Conservation (phyloP, 148 eudicot species). For the Rhododendron vialii region DNA sequence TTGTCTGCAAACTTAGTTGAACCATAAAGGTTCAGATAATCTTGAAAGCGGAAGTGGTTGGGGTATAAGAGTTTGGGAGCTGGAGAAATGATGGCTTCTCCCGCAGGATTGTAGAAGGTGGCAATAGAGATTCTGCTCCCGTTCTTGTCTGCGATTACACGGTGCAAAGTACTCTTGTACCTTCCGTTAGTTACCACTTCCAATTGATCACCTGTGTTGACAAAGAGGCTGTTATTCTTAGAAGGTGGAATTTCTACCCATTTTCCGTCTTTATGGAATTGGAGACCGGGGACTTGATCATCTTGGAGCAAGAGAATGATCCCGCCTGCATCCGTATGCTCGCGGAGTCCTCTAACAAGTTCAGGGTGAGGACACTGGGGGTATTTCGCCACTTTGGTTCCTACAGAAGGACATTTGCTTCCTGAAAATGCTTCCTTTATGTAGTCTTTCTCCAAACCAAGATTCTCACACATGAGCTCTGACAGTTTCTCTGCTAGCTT, state of each 20-base stretch:
- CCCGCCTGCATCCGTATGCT: slow-evolving; percentile 92
- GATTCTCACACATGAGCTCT: slow-evolving; percentile 70
- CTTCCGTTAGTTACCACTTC: slow-evolving; percentile 70
- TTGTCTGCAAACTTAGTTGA: slow-evolving; percentile 68
- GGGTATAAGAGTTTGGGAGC: slow-evolving; percentile 56
- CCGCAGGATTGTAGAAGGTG: slow-evolving; percentile 82
- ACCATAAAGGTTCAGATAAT: slow-evolving; percentile 60
- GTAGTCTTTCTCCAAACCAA: slow-evolving; percentile 49
- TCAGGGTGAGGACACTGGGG: slow-evolving; percentile 78
- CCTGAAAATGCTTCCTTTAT: slow-evolving; percentile 59
- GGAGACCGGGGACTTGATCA: slow-evolving; percentile 82
- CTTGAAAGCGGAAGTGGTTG: slow-evolving; percentile 37
- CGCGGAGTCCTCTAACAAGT: slow-evolving; percentile 67
- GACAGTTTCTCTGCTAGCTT: slow-evolving; percentile 66
- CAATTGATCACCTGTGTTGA: slow-evolving; percentile 77
- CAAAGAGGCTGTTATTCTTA: slow-evolving; percentile 58
- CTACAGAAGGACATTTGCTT: slow-evolving; percentile 53
- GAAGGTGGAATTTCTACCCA: slow-evolving; percentile 85
- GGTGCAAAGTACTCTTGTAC: slow-evolving; percentile 67
- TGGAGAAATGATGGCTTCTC: slow-evolving; percentile 63
- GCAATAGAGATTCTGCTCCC: slow-evolving; percentile 79
- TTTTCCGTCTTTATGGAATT: slow-evolving; percentile 62
- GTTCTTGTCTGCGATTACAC: slow-evolving; percentile 58
- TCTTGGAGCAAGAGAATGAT: slow-evolving; percentile 82
- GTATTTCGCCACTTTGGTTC: slow-evolving; percentile 82